phyloP scores from a whole-genome alignment of 2,329 filamentous ascomycete genomes.

The Penicillium polonicum region DNA sequence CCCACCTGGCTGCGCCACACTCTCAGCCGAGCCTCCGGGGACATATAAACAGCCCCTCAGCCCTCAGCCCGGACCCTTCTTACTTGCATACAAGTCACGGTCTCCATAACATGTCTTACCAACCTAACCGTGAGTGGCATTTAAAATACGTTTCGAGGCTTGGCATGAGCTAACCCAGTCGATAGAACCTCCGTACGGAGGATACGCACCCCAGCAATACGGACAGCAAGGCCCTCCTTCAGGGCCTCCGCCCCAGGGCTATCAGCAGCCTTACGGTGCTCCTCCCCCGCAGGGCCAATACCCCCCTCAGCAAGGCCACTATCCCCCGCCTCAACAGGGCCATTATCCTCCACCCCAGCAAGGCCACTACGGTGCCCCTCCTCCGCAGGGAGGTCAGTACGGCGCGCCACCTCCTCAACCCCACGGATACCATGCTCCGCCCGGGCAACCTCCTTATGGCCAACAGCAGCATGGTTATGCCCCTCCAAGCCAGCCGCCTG shows the following conservation, averaged over 20 bases:
- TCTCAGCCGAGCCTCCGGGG: background rate
- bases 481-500: conserved; percentile 30
- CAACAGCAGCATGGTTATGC: conserved; percentile 22
- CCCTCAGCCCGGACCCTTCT: background rate
- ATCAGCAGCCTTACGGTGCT: conserved; percentile 21
- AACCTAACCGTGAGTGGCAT: conserved; percentile 23
- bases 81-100: background rate
- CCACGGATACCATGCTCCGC: conserved; percentile 17
- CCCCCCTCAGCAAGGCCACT: conserved; percentile 7
- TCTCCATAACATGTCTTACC: conserved; percentile 19
- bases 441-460: conserved; percentile 38
- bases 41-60: conserved; percentile 4
- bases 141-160: background rate
- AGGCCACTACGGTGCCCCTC: conserved; percentile 22
- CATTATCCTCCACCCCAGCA: conserved; percentile 37
- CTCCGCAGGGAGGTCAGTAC: too few species aligned
- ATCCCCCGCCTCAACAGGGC: conserved; percentile 18
- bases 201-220: conserved; percentile 29
- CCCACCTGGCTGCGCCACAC: conserved; percentile 26
- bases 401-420: conserved; percentile 32
- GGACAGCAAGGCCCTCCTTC: conserved; percentile 24
- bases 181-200: conserved; percentile 29
- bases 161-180: background rate
- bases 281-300: conserved; percentile 26
- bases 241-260: conserved; percentile 26